Conservation (phyloP, 306 rosid genomes). For the Pterocarpus macrocarpus region DNA sequence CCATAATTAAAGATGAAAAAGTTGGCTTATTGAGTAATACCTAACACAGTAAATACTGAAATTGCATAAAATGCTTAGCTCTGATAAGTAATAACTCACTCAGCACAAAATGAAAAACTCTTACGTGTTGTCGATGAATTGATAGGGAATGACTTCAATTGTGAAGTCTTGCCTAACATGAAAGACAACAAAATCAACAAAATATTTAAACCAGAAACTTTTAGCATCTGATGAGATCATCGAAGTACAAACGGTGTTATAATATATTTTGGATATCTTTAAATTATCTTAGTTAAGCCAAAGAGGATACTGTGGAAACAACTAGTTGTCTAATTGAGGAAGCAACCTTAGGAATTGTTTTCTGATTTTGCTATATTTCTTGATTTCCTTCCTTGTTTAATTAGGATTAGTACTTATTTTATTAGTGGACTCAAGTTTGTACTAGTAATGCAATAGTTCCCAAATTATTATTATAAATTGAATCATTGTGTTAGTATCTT, state of each 20-base stretch:
- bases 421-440: background rate
- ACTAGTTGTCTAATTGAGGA: slow-evolving; percentile 1
- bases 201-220: background rate
- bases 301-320: background rate
- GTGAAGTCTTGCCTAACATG: background rate
- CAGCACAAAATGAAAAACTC: background rate
- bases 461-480: too few species aligned
- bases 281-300: background rate
- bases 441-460: background rate
- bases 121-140: background rate
- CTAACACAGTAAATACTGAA: slow-evolving; percentile 14
- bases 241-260: background rate
- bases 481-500: too few species aligned
- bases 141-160: slow-evolving; percentile 7
- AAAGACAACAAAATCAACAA: background rate
- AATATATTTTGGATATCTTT: background rate
- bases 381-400: background rate
- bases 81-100: background rate
- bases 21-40: slow-evolving; percentile 13
- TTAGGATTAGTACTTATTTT: background rate
- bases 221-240: background rate
- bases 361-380: slow-evolving; percentile 3
- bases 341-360: slow-evolving; percentile 18
- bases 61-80: background rate
- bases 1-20: background rate